phyloP scores from a whole-genome alignment of 2,329 filamentous ascomycete species.

The Ciborinia camelliae region DNA sequence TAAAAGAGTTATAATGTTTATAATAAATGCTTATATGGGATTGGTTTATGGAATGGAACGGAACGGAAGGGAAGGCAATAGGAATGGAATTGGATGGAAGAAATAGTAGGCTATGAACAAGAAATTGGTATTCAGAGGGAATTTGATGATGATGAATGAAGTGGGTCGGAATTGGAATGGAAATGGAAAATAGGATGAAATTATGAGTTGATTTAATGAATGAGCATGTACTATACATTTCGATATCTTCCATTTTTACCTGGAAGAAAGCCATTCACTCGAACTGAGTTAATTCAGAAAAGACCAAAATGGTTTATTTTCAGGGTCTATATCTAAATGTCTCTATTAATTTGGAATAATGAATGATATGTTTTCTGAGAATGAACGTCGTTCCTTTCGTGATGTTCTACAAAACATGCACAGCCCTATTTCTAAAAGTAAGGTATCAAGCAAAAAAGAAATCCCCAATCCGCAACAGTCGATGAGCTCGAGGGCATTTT shows the following conservation, averaged over 20 bases:
- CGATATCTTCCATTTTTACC: not conserved
- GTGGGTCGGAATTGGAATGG: not conserved
- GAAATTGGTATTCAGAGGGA: not conserved
- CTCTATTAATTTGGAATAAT: no score
- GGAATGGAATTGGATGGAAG: not conserved
- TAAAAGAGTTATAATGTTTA: not conserved
- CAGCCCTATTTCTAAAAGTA: not conserved
- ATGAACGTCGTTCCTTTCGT: no score
- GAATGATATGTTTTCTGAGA: no score
- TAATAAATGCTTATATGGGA: not conserved
- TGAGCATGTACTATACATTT: not conserved
- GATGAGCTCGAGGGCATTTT: not conserved
- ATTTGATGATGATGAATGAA: not conserved
- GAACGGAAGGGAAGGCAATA: not conserved
- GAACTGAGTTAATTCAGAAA: not conserved
- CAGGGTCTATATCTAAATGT: not conserved
- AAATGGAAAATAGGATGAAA: not conserved
- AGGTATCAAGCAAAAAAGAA: accelerated
- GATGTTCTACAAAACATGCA: not conserved
- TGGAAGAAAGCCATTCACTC: not conserved
- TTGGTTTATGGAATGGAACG: not conserved
- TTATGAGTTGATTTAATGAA: not conserved
- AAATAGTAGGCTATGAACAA: not conserved
- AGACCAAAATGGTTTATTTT: no score
- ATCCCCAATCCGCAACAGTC: accelerated